Base-by-base conservation (phyloP, 805 yeast genomes). In the Diddensiella santjacobensis region DNA sequence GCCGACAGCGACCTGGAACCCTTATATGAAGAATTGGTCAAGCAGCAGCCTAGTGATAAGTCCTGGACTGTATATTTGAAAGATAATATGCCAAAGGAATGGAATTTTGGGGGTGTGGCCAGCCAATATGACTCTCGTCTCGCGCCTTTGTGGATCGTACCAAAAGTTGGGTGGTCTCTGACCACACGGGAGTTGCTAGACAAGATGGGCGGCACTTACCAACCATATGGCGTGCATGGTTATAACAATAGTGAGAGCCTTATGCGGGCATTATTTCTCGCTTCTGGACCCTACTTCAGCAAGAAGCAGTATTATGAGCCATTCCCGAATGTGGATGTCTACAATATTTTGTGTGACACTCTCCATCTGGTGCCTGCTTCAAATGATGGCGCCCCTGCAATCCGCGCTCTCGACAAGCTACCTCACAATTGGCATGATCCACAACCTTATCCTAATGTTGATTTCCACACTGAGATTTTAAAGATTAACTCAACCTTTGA, bases 111-210 rank as follows among this genome's bases (percentile, higher is more conserved):
- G 13, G 74, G 73, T 1, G 41, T 52, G 15, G 26, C 42, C 4
- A 70, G 69, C 13, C 42, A 58, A 43, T 84, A 72, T 60, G 70
- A 75, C 48, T 71, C 79, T 41, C 73, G 96, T 51, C 70, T 88
- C 18, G 95, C 96, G 0, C 95, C 95, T 0, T 65, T 90, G 23
- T 87, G 96, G 91, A 63, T 90, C 2, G 71, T 90, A 2, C 96
- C 96, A 0, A 77, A 82, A 30, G 80, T 86, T 3, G 96, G 96
- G 0, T 90, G 84, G 67, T 74, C 85, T 0, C 65, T 89, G 13
- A 75, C 87, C 1, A 85, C 89, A 0, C 75, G 73, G 48, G 72
- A 72, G 17, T 75, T 75, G 49, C 78, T 80, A 76, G 73, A 74
- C 20, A 70, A 70, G 2, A 72, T 73, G 60, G 65, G 66, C 22